Base-by-base conservation (phyloP, 768 basidiomycete genomes). In the Arthromyces matolae region DNA sequence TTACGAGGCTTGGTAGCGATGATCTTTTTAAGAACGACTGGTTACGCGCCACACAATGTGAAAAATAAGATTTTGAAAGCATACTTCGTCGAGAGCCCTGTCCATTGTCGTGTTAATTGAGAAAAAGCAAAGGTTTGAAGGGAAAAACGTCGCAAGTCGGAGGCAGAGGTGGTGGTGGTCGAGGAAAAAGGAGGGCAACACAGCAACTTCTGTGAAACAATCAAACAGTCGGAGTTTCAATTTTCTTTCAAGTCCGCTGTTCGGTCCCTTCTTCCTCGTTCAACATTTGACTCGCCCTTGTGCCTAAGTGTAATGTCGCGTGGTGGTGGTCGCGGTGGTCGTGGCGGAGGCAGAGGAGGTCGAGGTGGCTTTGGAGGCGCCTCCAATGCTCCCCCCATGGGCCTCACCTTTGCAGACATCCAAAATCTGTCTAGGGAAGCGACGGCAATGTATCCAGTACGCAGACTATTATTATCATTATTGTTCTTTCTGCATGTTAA, bases 21-120 rank as follows among this genome's bases (percentile, higher is more conserved):
- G 59, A 89, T 86, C 87, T 89, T 47, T 52, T 56, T 57, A 25
- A 19, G 5, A 37, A 35, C 56, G 50, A 64, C 49, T 53, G 47
- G 38, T 53, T 43, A 50, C 41, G 51, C 49, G 64, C 61, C 62
- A 57, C 57, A 41, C 13, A 43, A 34, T 13, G 31, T 44, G 42
- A 47, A 50, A 60, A 50, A 44, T 20, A 14, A 28, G 47, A 42
- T 23, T 35, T 47, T 55, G 24, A 49, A 38, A 25, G 71, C 79
- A 18, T 48, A 92, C 89, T 49, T 90, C 84, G 64, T 92, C 89
- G 50, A 92, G 85, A 59, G 86, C 78, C 71, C 86, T 86, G 71
- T 92, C 88, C 84, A 92, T 88, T 63, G 54, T 66, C 44, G 44
- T 46, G 33, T 38, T 36, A 43, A 35, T 42, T 19, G 27, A 42